Conservation (phyloP, 257 asterid species). For the Scutellaria minor region DNA sequence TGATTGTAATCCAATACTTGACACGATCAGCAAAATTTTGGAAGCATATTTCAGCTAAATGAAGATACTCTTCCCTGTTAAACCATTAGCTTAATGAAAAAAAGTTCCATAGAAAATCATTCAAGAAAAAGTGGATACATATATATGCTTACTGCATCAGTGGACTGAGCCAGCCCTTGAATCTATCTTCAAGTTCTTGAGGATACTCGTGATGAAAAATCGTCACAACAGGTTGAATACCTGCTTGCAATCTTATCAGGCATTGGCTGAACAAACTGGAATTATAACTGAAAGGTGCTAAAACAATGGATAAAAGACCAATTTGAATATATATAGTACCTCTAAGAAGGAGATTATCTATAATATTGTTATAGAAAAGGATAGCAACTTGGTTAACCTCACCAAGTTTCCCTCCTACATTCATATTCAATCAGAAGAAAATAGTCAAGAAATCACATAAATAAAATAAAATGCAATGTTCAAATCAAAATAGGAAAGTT, state of each 20-base stretch:
- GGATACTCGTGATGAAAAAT: conserved; percentile 75
- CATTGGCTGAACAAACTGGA: background rate
- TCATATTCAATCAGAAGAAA: conserved; percentile 25
- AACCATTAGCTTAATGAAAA: background rate
- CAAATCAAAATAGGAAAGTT: background rate
- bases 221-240: conserved; percentile 78
- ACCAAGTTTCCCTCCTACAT: conserved; percentile 67
- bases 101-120: background rate
- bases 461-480: background rate
- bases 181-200: conserved; percentile 69
- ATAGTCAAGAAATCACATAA: background rate
- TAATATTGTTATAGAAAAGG: conserved; percentile 54
- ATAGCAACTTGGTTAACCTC: conserved; percentile 57
- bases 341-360: conserved; percentile 53
- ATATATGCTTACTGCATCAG: conserved; percentile 66
- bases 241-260: conserved; percentile 37
- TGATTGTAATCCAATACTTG: conserved; percentile 68
- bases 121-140: background rate
- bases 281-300: background rate
- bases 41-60: conserved; percentile 67
- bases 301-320: background rate
- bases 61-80: conserved; percentile 66
- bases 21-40: conserved; percentile 65
- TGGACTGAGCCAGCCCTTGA: conserved; percentile 79
- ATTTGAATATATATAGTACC: conserved; percentile 39